Percentiles rank a stretch among this genome's conserved stretches.
Conservation (phyloP, 2,329 filamentous ascomycete species). For the Diaporthe citriasiana region DNA sequence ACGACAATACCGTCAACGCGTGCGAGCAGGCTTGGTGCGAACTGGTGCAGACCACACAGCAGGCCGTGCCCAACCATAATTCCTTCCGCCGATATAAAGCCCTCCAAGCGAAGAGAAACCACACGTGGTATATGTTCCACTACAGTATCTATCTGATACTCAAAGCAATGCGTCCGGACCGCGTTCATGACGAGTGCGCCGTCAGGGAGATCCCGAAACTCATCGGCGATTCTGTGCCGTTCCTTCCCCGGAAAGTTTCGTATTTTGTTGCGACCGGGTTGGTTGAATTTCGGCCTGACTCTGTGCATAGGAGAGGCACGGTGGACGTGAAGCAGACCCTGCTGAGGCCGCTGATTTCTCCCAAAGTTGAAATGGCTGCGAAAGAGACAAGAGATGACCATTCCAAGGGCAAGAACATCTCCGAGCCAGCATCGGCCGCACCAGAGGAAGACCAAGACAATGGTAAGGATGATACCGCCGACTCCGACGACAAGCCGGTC, state of each 20-base stretch:
- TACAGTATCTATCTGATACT: constrained; percentile 48
- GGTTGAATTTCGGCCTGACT: constrained; percentile 49
- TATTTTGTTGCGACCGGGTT: constrained; percentile 56
- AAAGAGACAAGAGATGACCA: neutral
- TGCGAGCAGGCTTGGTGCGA: constrained; percentile 44
- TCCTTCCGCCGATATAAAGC: constrained; percentile 45
- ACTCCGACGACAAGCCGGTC: neutral
- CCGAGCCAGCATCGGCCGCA: neutral
- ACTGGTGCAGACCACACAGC: constrained; percentile 46
- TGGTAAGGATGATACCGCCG: neutral
- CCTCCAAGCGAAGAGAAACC: constrained; percentile 49
- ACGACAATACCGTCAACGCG: constrained; percentile 46
- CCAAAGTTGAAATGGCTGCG: neutral
- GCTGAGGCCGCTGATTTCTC: neutral
- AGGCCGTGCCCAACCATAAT: constrained; percentile 43
- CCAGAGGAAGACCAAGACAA: too few species aligned
- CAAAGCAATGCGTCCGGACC: constrained; percentile 39
- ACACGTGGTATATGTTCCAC: constrained; percentile 52
- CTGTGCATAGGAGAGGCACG: constrained; percentile 22
- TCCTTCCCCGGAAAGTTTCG: constrained; percentile 55
- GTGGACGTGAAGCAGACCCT: neutral
- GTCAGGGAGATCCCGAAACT: constrained; percentile 56
- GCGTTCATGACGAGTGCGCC: constrained; percentile 40
- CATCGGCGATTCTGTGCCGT: constrained; percentile 62
- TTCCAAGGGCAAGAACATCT: neutral